phyloP scores from a whole-genome alignment of 306 rosid genomes.

The Elaeagnus macrophylla region DNA sequence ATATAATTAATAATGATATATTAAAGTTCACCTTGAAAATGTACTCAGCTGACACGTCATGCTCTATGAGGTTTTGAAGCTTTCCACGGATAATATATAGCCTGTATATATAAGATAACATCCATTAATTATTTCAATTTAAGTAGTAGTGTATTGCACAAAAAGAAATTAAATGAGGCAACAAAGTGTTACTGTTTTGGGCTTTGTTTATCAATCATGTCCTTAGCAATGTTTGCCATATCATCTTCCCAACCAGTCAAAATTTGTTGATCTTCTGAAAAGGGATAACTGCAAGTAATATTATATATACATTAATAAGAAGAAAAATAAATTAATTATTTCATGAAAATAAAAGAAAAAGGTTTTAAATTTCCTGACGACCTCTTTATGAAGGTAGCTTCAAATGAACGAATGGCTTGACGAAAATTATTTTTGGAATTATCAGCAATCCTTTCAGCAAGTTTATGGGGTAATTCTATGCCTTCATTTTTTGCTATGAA shows the following conservation, averaged over 20 bases:
- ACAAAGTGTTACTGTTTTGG: constrained; percentile 55
- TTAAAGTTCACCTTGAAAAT: constrained; percentile 37
- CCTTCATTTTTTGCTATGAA: constrained; percentile 46
- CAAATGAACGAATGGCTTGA: constrained; percentile 77
- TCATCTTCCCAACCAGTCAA: constrained; percentile 84
- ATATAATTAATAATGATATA: neutral
- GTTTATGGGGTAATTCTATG: constrained; percentile 29
- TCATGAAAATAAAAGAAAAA: neutral
- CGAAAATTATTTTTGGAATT: constrained; percentile 56
- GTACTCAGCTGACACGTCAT: constrained; percentile 45
- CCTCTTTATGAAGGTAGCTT: constrained; percentile 63
- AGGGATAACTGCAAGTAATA: constrained; percentile 36
- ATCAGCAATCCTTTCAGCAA: constrained; percentile 38
- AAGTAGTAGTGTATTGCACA: too few species aligned
- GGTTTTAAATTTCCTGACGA: constrained; percentile 22
- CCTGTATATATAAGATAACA: constrained; percentile 23
- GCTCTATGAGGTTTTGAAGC: constrained; percentile 51
- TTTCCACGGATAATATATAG: constrained; percentile 51
- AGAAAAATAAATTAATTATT: neutral
- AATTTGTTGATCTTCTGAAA: constrained; percentile 41
- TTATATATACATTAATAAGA: neutral
- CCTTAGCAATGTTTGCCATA: constrained; percentile 54
- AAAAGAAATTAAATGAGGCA: neutral
- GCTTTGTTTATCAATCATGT: constrained; percentile 59
- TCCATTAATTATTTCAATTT: neutral